A percentile compares a stretch with the other conserved stretches of the same genome.
phyloP scores from a whole-genome alignment of 805 yeast species.

The Cyberlindnera xylosilytica region DNA sequence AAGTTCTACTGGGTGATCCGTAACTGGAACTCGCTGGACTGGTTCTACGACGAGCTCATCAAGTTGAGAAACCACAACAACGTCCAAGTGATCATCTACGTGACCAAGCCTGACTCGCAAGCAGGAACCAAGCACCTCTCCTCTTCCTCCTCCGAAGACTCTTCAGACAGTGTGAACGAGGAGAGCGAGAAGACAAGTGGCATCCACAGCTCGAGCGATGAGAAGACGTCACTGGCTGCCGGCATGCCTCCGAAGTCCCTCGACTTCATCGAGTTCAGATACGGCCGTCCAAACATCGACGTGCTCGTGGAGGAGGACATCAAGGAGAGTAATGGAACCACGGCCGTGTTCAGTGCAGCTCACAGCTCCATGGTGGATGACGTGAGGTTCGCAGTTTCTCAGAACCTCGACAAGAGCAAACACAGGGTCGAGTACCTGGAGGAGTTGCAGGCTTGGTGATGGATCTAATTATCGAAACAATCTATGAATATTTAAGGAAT shows the following conservation, averaged over 20 bases:
- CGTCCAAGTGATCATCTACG: constrained; percentile 18
- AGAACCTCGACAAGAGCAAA: constrained; percentile 27
- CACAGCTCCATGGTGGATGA: constrained; percentile 53
- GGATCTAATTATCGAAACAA: too few species aligned
- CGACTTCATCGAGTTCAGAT: constrained; percentile 35
- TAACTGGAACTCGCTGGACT: constrained; percentile 46
- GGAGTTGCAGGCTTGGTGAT: constrained; percentile 56
- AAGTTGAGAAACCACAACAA: constrained; percentile 24
- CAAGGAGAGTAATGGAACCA: constrained; percentile 33
- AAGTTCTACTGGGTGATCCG: constrained; percentile 67
- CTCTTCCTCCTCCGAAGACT: constrained; percentile 4
- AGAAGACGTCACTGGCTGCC: background rate
- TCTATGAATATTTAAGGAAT: too few species aligned
- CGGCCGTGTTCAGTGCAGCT: constrained; percentile 55
- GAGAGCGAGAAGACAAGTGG: background rate
- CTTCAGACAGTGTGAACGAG: constrained; percentile 3
- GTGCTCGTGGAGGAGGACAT: constrained; percentile 37
- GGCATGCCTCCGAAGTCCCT: constrained; percentile 14
- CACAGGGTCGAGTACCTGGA: constrained; percentile 54
- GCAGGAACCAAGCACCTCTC: constrained; percentile 9
- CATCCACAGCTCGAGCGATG: background rate
- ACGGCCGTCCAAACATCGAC: constrained; percentile 44
- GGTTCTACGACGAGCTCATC: constrained; percentile 47
- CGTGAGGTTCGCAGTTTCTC: constrained; percentile 41
- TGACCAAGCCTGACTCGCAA: constrained; percentile 22